Base-by-base conservation (phyloP, 495 filamentous ascomycete species). In the Apodospora peruviana region DNA sequence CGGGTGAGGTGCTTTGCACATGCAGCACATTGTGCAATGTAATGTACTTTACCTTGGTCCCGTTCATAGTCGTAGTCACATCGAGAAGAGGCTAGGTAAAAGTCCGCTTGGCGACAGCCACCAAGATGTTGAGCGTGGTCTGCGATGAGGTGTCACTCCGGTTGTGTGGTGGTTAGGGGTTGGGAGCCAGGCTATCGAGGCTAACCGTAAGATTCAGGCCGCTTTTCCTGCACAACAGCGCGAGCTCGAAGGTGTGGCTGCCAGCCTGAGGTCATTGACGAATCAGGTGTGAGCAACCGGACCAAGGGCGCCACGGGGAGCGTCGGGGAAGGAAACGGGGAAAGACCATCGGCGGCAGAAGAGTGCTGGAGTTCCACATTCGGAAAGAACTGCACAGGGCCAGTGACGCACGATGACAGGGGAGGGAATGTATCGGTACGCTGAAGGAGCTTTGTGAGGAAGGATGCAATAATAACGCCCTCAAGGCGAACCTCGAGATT, bases 261-360 rank as follows among this genome's bases (percentile, higher is more conserved):
- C 40, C 27, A 19, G 16, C 20, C 16, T 21, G 39, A 42, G 48
- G 36, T 18, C 37, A 45, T 47, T 34, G 38, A 49, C 51, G 25
- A 54, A 54, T 58, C 27, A 18, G 47, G 51, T 40, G 27, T 45
- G 52, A 40, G 14, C 55, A 50, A 43, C 24, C 8, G 36, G 46
- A 35, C 19, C 14, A 42, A 40, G 47, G 45, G 25, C 21, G 18
- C 38, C 20, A 27, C 10, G 40, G 50, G 22, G 38, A 29, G 16
- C 18, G 40, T 17, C 21, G 23, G 10, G 14, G 45, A 12, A 32
- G 27, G 34, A 27, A 19, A 45, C 41, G 34, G 41, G 37, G 39
- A 44, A 38, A 34, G 7, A 12, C 36, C 24, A 27, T 19, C 7
- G 29, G 40, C n/a, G 32, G 45, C 27, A 14, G 41, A 38, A 9